Evolutionary conservation across 768 basidiomycete genomes (phyloP).

Genomic region (Boletus reticulatus): DNA sequence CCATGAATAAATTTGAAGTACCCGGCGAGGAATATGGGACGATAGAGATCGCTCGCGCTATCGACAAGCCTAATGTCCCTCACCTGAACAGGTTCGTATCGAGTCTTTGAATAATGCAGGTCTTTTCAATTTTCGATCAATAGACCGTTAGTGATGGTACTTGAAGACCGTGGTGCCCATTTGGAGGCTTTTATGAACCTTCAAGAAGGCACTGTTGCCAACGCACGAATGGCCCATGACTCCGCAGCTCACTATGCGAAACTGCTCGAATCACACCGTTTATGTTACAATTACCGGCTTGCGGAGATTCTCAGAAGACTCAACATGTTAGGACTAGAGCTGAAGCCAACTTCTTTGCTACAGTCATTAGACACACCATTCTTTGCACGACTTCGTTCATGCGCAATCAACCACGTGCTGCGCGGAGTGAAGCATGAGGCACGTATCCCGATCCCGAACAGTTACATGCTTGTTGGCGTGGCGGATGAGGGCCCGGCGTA

Average conservation of each 20-base stretch:
- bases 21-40: conserved; percentile 46
- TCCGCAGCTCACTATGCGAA: conserved; percentile 46
- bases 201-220: conserved; percentile 56
- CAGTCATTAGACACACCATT: conserved; percentile 54
- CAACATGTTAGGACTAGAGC: conserved; percentile 44
- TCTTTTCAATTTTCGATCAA: neutral
- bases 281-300: conserved; percentile 49
- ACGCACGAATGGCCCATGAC: conserved; percentile 59
- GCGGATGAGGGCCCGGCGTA: conserved; percentile 82
- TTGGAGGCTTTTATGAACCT: conserved; percentile 56
- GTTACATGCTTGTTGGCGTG: conserved; percentile 72
- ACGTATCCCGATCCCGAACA: conserved; percentile 66
- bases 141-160: conserved; percentile 72
- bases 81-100: conserved; percentile 74
- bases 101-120: neutral
- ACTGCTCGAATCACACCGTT: conserved; percentile 47
- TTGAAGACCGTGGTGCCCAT: conserved; percentile 72
- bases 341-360: conserved; percentile 36
- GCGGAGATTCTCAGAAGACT: conserved; percentile 51
- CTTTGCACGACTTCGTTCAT: conserved; percentile 53
- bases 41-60: conserved; percentile 72
- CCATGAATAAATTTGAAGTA: conserved; percentile 75
- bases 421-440: conserved; percentile 76
- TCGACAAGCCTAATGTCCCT: conserved; percentile 55
- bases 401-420: conserved; percentile 61